These are phyloP conservation scores for Tirmania nivea DNA, from an alignment of 495 filamentous ascomycete genomes.

Conservation along the genomic window DNA sequence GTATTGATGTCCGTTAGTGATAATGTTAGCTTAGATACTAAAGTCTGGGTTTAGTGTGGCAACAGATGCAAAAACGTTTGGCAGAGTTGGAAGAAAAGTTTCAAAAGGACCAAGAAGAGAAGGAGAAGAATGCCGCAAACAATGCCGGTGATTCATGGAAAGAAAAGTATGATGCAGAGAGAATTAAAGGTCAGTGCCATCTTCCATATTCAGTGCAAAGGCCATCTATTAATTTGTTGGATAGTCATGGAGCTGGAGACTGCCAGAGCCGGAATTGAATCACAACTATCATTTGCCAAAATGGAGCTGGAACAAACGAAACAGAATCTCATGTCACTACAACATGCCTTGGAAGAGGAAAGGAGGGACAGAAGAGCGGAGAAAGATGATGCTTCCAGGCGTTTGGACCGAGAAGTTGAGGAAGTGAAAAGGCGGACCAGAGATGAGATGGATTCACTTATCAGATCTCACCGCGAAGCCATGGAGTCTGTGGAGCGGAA, in stretches of 20 bases:
- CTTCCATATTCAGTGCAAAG: background rate
- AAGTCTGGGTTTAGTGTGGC: too few species aligned
- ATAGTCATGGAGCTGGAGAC: slow-evolving; percentile 14
- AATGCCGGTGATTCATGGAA: background rate
- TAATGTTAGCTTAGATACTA: too few species aligned
- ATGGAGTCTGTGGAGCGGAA: slow-evolving; percentile 22
- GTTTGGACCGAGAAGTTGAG: slow-evolving; percentile 15
- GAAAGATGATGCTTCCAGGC: slow-evolving; percentile 13
- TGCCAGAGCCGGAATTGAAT: slow-evolving; percentile 14
- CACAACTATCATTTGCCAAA: slow-evolving; percentile 10
- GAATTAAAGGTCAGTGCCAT: slow-evolving; percentile 7
- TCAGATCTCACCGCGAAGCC: slow-evolving; percentile 28
- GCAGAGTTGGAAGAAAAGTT: too few species aligned
- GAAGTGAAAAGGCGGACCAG: slow-evolving; percentile 5
- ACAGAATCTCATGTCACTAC: slow-evolving; percentile 11
- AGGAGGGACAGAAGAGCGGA: slow-evolving; percentile 12
- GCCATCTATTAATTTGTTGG: background rate
- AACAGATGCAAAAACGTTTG: too few species aligned
- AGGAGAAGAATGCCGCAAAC: background rate
- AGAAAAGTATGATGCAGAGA: slow-evolving; percentile 15
- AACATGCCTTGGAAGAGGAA: slow-evolving; percentile 15
- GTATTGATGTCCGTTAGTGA: too few species aligned
- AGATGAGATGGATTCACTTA: slow-evolving; percentile 17
- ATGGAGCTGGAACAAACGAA: slow-evolving; percentile 13
- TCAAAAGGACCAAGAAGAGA: background rate